A percentile compares a stretch with the other conserved stretches of the same genome.
Evolutionary conservation across 2,329 filamentous ascomycete species (phyloP).

Genomic region (Talaromyces albobiverticillius): DNA sequence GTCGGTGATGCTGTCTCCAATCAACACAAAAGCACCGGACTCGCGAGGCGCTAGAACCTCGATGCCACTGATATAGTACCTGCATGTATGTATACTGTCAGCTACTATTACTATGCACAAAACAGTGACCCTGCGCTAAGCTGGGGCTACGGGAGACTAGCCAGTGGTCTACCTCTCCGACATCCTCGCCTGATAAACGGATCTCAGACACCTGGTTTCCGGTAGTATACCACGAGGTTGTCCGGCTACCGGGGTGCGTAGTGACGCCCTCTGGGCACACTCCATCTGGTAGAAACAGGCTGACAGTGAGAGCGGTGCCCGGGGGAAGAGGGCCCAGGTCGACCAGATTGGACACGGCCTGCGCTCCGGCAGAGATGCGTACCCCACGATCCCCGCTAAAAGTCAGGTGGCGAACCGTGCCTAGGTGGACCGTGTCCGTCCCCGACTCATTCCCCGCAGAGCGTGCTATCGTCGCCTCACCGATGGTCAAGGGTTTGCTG

Average conservation of each 20-base stretch:
- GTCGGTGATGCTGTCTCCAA: slow-evolving; percentile 66
- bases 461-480: slow-evolving; percentile 56
- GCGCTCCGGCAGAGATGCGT: slow-evolving; percentile 54
- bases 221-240: slow-evolving; percentile 57
- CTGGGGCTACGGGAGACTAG: slow-evolving; percentile 17
- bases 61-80: slow-evolving; percentile 60
- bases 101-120: not conserved
- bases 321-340: slow-evolving; percentile 52
- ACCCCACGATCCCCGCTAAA: slow-evolving; percentile 55
- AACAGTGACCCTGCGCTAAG: not conserved
- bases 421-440: slow-evolving; percentile 50
- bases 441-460: slow-evolving; percentile 46
- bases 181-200: slow-evolving; percentile 41
- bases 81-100: slow-evolving; percentile 17
- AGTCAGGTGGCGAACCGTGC: slow-evolving; percentile 54
- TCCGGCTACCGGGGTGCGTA: slow-evolving; percentile 63
- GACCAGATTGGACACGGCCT: slow-evolving; percentile 61
- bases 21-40: slow-evolving; percentile 49
- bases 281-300: slow-evolving; percentile 56
- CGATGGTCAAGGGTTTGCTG: slow-evolving; percentile 57
- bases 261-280: slow-evolving; percentile 59
- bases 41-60: slow-evolving; percentile 52
- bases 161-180: slow-evolving; percentile 44
- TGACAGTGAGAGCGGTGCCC: slow-evolving; percentile 53
- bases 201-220: slow-evolving; percentile 56